Base-by-base conservation (phyloP, 73 alveolate genomes). In the Durusdinium trenchii region DNA sequence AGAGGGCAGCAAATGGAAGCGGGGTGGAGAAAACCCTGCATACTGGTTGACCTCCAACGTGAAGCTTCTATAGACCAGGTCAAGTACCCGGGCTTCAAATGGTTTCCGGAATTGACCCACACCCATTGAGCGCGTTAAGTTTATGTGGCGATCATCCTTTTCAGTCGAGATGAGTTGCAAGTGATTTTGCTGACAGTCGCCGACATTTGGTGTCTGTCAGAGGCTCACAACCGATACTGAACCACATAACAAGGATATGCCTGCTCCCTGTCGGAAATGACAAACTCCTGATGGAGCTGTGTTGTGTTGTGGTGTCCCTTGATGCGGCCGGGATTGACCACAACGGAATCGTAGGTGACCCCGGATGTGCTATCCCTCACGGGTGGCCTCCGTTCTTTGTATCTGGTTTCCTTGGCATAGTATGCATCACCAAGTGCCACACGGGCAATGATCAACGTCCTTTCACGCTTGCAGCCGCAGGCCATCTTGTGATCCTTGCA, bases 391-490 rank as follows among this genome's bases (percentile, higher is more conserved):
- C 82, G 35, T 28, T n/a, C 73, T 2, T 46, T 45, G 32, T 86
- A 38, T 43, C 48, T 45, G 61, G 95, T 86, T 10, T 45, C 60
- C 12, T 40, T 42, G 12, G 95, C 81, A 16, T 48, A 62, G 67
- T 40, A 36, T 3, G 95, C 82, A 57, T 86, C 95, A 12, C 95
- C 95, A 14, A 86, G 95, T 35, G 95, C 95, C 57, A 86, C 95
- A 20, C 95, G 95, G 61, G 95, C 95, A 38, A 86, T 86, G 61
- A 86, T 86, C 82, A 86, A 20, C 3, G 95, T 86, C 81, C 82
- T 86, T 81, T 86, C 95, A 52, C 30, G 48, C 73, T 84, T 38
- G 64, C 94, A 84, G 6, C n/a, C 23, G 60, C 82, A 86, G 38
- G 78, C 54, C 23, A 23, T 36, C 60, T 38, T 18, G 60, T 86